These are phyloP conservation scores for Takashimella koratensis DNA, from an alignment of 1,284 basidiomycete genomes.

Conservation along the genomic window DNA sequence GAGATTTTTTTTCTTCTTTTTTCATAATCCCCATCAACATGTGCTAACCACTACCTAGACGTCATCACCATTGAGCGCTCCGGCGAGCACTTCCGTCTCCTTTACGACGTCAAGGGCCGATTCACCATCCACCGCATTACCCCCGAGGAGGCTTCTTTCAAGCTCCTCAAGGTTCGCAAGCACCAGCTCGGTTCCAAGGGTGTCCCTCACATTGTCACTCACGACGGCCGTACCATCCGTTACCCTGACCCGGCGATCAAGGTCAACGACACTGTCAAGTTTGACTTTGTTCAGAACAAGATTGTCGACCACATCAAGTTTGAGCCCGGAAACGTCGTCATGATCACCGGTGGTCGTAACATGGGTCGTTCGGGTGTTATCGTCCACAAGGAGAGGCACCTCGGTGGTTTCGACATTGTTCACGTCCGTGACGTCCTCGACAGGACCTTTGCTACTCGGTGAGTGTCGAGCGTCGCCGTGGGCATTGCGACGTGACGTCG, in stretches of 20 bases:
- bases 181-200: slow-evolving; percentile 89
- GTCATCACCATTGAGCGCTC: slow-evolving; percentile 98
- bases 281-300: slow-evolving; percentile 92
- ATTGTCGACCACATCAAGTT: slow-evolving; percentile 93
- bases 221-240: slow-evolving; percentile 99
- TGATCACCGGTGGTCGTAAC: slow-evolving; percentile 99
- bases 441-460: slow-evolving; percentile 93
- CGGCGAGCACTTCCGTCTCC: slow-evolving; percentile 97
- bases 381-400: slow-evolving; percentile 92
- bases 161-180: slow-evolving; percentile 94
- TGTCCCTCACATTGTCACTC: slow-evolving; percentile 95
- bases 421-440: slow-evolving; percentile 96
- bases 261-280: slow-evolving; percentile 98
- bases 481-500: too few relatives aligned
- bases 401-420: slow-evolving; percentile 96
- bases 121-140: slow-evolving; percentile 99
- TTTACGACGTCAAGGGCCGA: slow-evolving; percentile 99
- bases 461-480: too few relatives aligned
- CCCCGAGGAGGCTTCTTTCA: slow-evolving; percentile 94
- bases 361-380: slow-evolving; percentile 98
- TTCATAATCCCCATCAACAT: too few relatives aligned
- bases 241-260: slow-evolving; percentile 96
- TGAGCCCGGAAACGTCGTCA: slow-evolving; percentile 95
- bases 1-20: neutral
- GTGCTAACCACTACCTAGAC: slow-evolving; percentile 56